Conservation (phyloP, 345 rosid genomes). For the Excoecaria agallocha region DNA sequence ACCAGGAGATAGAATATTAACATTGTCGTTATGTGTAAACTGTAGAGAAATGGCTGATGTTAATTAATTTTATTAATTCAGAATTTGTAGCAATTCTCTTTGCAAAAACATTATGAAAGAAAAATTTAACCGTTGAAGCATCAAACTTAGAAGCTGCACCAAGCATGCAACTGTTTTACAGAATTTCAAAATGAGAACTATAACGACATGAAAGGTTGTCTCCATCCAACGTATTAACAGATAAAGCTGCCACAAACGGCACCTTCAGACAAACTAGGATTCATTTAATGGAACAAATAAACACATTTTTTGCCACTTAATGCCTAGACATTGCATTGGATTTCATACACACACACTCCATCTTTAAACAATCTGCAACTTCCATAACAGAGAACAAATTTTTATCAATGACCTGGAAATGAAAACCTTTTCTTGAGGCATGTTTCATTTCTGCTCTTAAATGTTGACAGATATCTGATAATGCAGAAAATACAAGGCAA, state of each 20-base stretch:
- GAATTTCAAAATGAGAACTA: too few relatives aligned
- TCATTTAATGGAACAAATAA: too few relatives aligned
- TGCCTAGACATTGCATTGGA: too few relatives aligned
- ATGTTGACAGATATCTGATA: not conserved
- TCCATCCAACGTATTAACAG: too few relatives aligned
- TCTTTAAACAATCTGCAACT: not conserved
- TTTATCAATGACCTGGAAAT: not conserved
- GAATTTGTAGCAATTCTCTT: not conserved
- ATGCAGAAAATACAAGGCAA: not conserved
- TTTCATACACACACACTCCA: too few relatives aligned
- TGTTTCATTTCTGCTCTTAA: not conserved
- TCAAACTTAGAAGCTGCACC: too few relatives aligned
- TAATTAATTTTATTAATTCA: not conserved
- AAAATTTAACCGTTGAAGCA: not conserved
- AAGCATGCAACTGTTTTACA: too few relatives aligned
- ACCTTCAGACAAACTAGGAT: too few relatives aligned
- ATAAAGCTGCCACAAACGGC: too few relatives aligned
- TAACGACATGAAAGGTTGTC: too few relatives aligned
- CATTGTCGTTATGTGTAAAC: not conserved
- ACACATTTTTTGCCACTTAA: too few relatives aligned
- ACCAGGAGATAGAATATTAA: constrained; percentile 20
- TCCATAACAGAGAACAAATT: not conserved
- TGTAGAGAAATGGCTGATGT: not conserved
- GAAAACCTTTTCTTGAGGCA: not conserved
- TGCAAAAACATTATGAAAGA: not conserved